Percentiles rank a stretch among this genome's conserved stretches.
phyloP scores from a whole-genome alignment of 1,284 basidiomycete species.

The Boletus subluridellus region DNA sequence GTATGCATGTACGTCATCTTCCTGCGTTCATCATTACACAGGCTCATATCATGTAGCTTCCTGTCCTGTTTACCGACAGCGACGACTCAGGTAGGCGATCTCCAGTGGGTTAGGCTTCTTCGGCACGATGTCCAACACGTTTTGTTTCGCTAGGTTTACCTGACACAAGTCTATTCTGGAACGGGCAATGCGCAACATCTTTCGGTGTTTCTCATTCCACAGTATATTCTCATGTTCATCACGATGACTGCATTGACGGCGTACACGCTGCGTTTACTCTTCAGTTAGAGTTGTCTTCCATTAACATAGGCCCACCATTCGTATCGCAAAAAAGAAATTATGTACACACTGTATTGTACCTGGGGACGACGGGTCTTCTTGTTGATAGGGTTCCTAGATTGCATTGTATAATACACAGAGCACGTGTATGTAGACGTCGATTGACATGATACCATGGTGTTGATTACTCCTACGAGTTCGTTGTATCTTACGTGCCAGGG shows the following conservation, averaged over 20 bases:
- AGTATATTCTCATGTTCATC: conserved; percentile 63
- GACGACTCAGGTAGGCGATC: conserved; percentile 49
- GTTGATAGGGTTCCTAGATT: not conserved
- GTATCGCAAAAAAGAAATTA: not conserved
- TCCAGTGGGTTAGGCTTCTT: not conserved
- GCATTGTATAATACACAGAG: too few species aligned
- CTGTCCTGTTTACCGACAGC: conserved; percentile 64
- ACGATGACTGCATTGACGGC: conserved; percentile 60
- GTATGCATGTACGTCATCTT: conserved; percentile 60
- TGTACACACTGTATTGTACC: not conserved
- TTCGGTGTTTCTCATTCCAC: conserved; percentile 62
- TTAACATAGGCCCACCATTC: too few species aligned
- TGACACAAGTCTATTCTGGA: conserved; percentile 66
- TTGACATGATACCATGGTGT: not conserved
- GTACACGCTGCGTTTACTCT: conserved; percentile 53
- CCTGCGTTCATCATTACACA: not conserved
- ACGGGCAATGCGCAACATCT: conserved; percentile 62
- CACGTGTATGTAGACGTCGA: not conserved
- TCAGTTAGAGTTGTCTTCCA: conserved; percentile 22
- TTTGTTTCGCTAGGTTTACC: conserved; percentile 42
- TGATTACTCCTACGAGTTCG: not conserved
- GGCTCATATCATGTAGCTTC: conserved; percentile 40
- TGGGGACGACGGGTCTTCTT: not conserved
- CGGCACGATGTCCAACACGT: not conserved
- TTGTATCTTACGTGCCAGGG: not conserved